Evolutionary conservation across 1,284 basidiomycete genomes (phyloP), one percentile per base, ranked within the genome.

Genomic region (Moniliophthora roreri): DNA sequence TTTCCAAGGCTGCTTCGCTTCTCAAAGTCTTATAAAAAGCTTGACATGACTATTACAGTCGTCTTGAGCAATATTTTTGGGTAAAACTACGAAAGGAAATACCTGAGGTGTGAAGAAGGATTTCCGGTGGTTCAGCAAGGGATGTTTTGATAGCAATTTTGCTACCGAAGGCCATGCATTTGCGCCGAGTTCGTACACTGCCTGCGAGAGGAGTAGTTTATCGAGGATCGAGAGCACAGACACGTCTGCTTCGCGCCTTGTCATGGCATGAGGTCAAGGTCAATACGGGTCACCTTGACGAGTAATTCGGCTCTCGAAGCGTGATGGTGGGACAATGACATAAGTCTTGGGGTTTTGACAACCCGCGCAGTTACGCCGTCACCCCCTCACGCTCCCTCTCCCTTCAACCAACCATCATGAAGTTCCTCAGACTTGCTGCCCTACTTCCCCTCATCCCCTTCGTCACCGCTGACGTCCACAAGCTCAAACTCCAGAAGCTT

Each of bases 401-500:
- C 26, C 26, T 46, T 42, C 20, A 26, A 36, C 24, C 52, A 4
- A 70, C 73, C 67, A 82, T 70, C 76, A 92, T 91, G 89, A 83
- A 84, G 65, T 73, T 85, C 70, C 80, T 81, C 58, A n/a, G n/a
- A n/a, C n/a, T n/a, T n/a, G 73, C 81, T 47, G 70, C 86, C 60
- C 71, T 86, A 61, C 70, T 89, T 58, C 70, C 81, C 50, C 78
- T 93, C 64, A 75, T 93, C 58, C 84, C 91, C 52, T 80, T 89
- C 63, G 82, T 80, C 61, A 79, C 82, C 60, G 84, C 86, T 26
- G 81, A 80, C 61, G 77, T 93, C 4, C 87, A 91, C 78, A 93
- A 82, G 69, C 82, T 95, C 69, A 93, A 92, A 71, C 84, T 96
- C 47, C 82, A 91, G 72, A 96, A 95, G 75, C 69, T 94, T 8